phyloP scores from a whole-genome alignment of 768 basidiomycete species.

The Cystobasidiopsis lactophilus region DNA sequence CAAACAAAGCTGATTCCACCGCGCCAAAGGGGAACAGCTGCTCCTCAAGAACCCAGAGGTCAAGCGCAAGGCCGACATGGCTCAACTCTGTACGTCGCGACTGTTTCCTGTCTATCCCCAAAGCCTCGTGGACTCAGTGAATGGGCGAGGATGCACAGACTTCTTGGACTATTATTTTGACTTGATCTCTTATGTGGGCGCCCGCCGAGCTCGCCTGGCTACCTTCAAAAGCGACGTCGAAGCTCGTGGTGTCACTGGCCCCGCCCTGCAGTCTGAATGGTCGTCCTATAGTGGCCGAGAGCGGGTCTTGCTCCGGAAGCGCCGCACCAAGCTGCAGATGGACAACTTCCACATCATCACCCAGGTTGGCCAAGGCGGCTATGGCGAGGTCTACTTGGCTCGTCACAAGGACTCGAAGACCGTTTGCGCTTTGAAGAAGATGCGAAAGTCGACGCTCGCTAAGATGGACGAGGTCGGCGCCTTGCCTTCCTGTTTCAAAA shows the following conservation, averaged over 20 bases:
- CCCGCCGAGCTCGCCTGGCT: constrained; percentile 60
- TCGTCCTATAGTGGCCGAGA: constrained; percentile 84
- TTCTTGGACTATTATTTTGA: constrained; percentile 63
- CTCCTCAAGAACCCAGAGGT: constrained; percentile 67
- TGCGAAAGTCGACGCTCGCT: constrained; percentile 76
- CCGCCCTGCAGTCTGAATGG: constrained; percentile 42
- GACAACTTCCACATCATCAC: constrained; percentile 97
- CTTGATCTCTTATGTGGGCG: constrained; percentile 63
- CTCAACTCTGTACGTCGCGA: constrained; percentile 55
- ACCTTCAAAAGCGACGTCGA: constrained; percentile 65
- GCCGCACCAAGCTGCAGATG: constrained; percentile 76
- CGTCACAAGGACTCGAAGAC: constrained; percentile 87
- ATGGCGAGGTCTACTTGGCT: constrained; percentile 91
- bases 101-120: neutral
- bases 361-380: constrained; percentile 96
- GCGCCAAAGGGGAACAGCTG: constrained; percentile 59
- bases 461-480: constrained; percentile 86
- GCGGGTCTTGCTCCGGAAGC: constrained; percentile 68
- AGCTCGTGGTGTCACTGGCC: constrained; percentile 28
- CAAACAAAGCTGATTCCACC: neutral
- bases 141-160: constrained; percentile 21
- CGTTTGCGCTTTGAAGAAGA: constrained; percentile 91
- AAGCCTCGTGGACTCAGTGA: too few species aligned
- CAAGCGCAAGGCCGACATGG: constrained; percentile 84
- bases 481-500: neutral